Evolutionary conservation across 2,329 filamentous ascomycete species (phyloP).

Genomic region (Teratosphaeria epicoccoides): DNA sequence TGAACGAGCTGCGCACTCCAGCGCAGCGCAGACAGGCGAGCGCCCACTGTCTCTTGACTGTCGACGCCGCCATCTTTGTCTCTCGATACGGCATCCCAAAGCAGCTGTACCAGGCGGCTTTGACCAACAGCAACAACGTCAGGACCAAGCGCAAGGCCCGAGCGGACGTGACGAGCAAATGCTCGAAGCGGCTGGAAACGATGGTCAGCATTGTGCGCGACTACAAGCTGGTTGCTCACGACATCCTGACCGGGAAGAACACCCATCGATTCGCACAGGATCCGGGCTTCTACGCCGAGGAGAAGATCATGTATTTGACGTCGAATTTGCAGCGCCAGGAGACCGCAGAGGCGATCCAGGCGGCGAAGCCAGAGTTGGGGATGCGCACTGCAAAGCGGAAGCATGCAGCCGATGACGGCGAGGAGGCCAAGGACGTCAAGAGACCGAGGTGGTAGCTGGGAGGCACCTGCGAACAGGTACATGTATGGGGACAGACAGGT

Average conservation of each 20-base stretch:
- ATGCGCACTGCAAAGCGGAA: conserved; percentile 8
- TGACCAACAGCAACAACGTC: not conserved
- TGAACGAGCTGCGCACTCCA: not conserved
- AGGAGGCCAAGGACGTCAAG: not conserved
- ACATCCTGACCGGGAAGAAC: conserved; percentile 3
- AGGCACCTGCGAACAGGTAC: not conserved
- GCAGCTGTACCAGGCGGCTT: not conserved
- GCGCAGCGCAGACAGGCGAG: not conserved
- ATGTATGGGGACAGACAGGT: not conserved
- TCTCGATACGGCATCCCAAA: conserved; percentile 1
- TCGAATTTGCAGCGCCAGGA: conserved; percentile 1
- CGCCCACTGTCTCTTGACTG: conserved; percentile 3
- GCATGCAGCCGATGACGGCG: not conserved
- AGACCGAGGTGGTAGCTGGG: not conserved
- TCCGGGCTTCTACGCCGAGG: not conserved
- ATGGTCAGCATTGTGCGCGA: not conserved
- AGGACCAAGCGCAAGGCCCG: not conserved
- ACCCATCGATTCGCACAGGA: conserved; percentile 1
- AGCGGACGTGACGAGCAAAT: not conserved
- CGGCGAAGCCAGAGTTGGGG: not conserved
- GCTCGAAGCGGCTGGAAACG: conserved; percentile 1
- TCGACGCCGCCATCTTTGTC: conserved; percentile 2
- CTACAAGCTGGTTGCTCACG: conserved; percentile 3
- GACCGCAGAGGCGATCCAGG: not conserved
- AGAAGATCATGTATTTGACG: not conserved